Evolutionary conservation across 805 yeast species (phyloP).

Genomic region (Myxozyma neotropica): DNA sequence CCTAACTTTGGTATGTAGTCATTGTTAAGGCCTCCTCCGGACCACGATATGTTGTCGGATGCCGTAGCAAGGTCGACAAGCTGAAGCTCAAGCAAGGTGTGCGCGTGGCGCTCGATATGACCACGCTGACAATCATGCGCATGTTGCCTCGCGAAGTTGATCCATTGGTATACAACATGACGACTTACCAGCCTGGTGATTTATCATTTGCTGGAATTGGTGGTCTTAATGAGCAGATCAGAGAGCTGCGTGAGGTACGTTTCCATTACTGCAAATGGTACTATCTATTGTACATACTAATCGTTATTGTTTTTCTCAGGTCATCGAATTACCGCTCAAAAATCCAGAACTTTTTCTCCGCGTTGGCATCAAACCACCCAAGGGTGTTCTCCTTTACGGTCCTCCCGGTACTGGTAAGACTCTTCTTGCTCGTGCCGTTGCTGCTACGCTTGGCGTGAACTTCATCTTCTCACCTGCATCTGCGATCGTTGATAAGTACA

Average conservation of each 20-base stretch:
- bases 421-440: slow-evolving; percentile 93
- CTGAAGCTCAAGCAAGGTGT: slow-evolving; percentile 87
- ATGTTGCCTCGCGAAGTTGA: slow-evolving; percentile 97
- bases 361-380: slow-evolving; percentile 98
- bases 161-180: slow-evolving; percentile 97
- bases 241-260: slow-evolving; percentile 82
- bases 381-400: slow-evolving; percentile 93
- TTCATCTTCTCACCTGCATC: slow-evolving; percentile 98
- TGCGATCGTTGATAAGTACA: slow-evolving; percentile 96
- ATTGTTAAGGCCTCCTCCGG: slow-evolving; percentile 97
- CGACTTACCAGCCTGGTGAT: slow-evolving; percentile 97
- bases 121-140: slow-evolving; percentile 96
- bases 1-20: too few species aligned
- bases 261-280: background rate
- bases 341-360: slow-evolving; percentile 94
- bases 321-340: slow-evolving; percentile 93
- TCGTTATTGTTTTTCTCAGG: slow-evolving; percentile 42
- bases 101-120: slow-evolving; percentile 95
- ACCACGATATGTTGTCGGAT: slow-evolving; percentile 96
- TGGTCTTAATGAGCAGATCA: slow-evolving; percentile 91
- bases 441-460: slow-evolving; percentile 97
- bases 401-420: slow-evolving; percentile 99
- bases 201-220: slow-evolving; percentile 93
- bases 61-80: slow-evolving; percentile 88
- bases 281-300: background rate